Percentiles rank a stretch among this genome's conserved stretches.
Conservation (phyloP, 768 basidiomycete species). For the Epithele typhae region DNA sequence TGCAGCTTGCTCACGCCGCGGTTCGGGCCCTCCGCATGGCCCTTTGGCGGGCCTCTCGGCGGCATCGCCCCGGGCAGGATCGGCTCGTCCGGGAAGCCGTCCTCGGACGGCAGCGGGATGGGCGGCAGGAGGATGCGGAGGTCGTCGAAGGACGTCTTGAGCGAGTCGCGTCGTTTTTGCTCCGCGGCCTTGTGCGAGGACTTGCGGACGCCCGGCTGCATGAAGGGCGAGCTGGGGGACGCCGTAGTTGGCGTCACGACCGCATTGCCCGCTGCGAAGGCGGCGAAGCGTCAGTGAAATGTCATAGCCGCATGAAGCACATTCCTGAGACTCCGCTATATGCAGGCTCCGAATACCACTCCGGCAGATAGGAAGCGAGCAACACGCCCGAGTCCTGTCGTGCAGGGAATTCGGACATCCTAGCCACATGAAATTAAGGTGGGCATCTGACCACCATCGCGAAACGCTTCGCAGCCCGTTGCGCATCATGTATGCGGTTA, state of each 20-base stretch:
- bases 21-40: slow-evolving; percentile 87
- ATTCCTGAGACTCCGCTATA: too few species aligned
- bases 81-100: slow-evolving; percentile 65
- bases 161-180: slow-evolving; percentile 93
- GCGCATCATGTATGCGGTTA: too few species aligned
- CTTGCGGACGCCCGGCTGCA: slow-evolving; percentile 50
- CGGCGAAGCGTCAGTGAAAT: slow-evolving; percentile 8
- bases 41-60: slow-evolving; percentile 83
- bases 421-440: too few species aligned
- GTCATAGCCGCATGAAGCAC: too few species aligned
- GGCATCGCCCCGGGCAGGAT: slow-evolving; percentile 85
- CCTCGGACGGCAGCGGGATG: slow-evolving; percentile 77
- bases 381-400: too few species aligned
- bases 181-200: slow-evolving; percentile 95
- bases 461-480: too few species aligned
- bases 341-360: too few species aligned
- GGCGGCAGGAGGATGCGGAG: slow-evolving; percentile 81
- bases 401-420: too few species aligned
- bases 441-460: too few species aligned
- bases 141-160: slow-evolving; percentile 92
- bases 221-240: slow-evolving; percentile 13
- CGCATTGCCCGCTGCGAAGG: slow-evolving; percentile 32
- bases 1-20: slow-evolving; percentile 93
- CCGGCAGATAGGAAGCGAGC: too few species aligned
- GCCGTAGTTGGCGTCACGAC: slow-evolving; percentile 23